Evolutionary conservation across 2,329 filamentous ascomycete species (phyloP).

Genomic region (Xylariomycetidae sp.): DNA sequence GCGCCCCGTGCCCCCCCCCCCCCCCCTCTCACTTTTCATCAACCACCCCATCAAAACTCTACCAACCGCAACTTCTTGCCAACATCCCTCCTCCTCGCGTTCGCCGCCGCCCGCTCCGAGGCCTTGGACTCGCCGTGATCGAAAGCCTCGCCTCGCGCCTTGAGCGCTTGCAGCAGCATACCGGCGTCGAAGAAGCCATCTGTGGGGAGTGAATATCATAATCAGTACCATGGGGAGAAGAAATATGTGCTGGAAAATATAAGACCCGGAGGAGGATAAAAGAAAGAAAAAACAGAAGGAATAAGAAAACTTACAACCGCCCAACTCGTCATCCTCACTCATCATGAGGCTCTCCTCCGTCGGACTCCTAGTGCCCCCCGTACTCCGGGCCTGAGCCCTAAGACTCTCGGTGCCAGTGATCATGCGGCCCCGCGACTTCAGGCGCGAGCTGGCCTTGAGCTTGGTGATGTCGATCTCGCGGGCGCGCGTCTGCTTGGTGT

Average conservation of each 20-base stretch:
- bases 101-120: conserved; percentile 55
- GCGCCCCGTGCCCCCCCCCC: too few species aligned
- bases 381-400: conserved; percentile 31
- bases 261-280: too few species aligned
- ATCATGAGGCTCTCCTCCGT: conserved; percentile 65
- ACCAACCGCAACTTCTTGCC: conserved; percentile 69
- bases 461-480: conserved; percentile 45
- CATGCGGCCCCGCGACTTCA: conserved; percentile 69
- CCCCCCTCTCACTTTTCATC: too few species aligned
- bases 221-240: too few species aligned
- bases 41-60: conserved; percentile 66
- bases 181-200: conserved; percentile 98
- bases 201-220: conserved; percentile 39
- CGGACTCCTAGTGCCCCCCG: conserved; percentile 52
- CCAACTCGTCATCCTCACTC: conserved; percentile 84
- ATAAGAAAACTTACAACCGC: conserved; percentile 73
- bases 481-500: conserved; percentile 43
- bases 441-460: conserved; percentile 35
- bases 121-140: conserved; percentile 48
- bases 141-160: conserved; percentile 57
- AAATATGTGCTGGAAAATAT: too few species aligned
- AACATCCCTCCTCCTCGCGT: conserved; percentile 59
- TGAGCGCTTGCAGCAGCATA: conserved; percentile 85
- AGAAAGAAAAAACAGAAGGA: conserved; percentile 4
- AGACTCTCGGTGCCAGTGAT: conserved; percentile 56